These are phyloP conservation scores for Lichina pygmaea DNA, from an alignment of 495 filamentous ascomycete genomes.

Conservation along the genomic window DNA sequence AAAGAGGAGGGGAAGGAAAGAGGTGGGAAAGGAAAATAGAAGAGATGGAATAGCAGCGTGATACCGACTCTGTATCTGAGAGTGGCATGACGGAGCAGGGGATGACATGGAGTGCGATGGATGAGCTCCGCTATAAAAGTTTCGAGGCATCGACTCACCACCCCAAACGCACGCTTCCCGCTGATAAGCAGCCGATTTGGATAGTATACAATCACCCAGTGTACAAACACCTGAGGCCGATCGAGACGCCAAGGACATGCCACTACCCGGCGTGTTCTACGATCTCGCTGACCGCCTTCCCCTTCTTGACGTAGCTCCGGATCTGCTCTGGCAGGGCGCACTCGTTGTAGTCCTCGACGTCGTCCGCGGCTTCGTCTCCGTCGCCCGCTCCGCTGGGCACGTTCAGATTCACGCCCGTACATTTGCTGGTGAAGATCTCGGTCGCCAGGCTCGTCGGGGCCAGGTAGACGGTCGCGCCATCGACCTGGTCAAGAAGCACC, in stretches of 20 bases:
- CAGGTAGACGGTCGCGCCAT: slow-evolving; percentile 69
- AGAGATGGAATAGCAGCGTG: too few species aligned
- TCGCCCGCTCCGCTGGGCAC: slow-evolving; percentile 27
- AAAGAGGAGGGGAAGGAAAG: neutral
- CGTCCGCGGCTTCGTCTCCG: slow-evolving; percentile 18
- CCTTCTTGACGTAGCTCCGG: slow-evolving; percentile 48
- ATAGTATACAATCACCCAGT: too few species aligned
- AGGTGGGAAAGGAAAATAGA: too few species aligned
- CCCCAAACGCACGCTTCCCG: too few species aligned
- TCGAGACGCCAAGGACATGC: neutral
- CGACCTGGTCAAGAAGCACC: slow-evolving; percentile 73
- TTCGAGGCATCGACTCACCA: too few species aligned
- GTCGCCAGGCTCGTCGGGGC: slow-evolving; percentile 46
- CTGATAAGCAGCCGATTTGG: too few species aligned
- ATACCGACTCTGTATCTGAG: too few species aligned
- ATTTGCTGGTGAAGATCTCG: slow-evolving; percentile 75
- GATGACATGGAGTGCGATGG: too few species aligned
- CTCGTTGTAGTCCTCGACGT: slow-evolving; percentile 60
- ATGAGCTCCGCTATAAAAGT: too few species aligned
- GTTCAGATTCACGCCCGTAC: slow-evolving; percentile 57
- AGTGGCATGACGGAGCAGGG: too few species aligned
- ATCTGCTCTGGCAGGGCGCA: slow-evolving; percentile 74
- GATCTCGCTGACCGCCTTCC: slow-evolving; percentile 58
- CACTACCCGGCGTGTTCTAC: slow-evolving; percentile 55
- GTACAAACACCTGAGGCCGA: neutral